Percentiles rank a stretch among this genome's conserved stretches.
Conservation (phyloP, 805 yeast species). For the Lipomyces starkeyi region DNA sequence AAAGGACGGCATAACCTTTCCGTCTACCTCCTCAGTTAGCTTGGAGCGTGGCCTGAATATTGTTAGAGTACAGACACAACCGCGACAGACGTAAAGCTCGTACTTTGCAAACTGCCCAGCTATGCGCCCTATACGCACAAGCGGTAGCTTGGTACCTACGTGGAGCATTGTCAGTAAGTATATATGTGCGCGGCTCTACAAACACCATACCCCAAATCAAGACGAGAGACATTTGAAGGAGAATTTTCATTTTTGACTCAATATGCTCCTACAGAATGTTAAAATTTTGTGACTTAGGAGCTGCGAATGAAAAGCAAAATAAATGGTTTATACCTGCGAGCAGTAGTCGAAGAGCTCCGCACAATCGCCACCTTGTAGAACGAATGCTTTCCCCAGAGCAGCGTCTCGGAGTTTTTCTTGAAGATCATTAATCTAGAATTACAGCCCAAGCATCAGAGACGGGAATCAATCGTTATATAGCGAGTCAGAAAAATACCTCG, state of each 20-base stretch:
- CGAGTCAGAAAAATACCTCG: conserved; percentile 40
- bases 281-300: background rate
- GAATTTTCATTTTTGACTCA: conserved; percentile 51
- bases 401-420: conserved; percentile 49
- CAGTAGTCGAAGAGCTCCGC: conserved; percentile 55
- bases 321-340: conserved; percentile 31
- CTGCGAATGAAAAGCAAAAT: background rate
- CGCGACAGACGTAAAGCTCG: background rate
- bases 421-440: conserved; percentile 43
- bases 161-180: background rate
- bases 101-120: conserved; percentile 54
- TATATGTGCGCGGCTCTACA: background rate
- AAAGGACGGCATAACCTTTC: conserved; percentile 50
- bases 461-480: background rate
- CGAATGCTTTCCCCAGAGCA: conserved; percentile 52
- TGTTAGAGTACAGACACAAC: background rate
- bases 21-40: conserved; percentile 51
- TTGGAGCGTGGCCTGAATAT: conserved; percentile 49
- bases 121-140: conserved; percentile 51
- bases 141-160: conserved; percentile 47
- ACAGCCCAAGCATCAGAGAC: background rate
- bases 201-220: conserved; percentile 48
- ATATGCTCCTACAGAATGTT: conserved; percentile 40
- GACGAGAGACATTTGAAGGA: conserved; percentile 53
- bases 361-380: conserved; percentile 54